These are phyloP conservation scores for Solanum hybrid DNA, from an alignment of 305 asterid genomes.

Conservation along the genomic window DNA sequence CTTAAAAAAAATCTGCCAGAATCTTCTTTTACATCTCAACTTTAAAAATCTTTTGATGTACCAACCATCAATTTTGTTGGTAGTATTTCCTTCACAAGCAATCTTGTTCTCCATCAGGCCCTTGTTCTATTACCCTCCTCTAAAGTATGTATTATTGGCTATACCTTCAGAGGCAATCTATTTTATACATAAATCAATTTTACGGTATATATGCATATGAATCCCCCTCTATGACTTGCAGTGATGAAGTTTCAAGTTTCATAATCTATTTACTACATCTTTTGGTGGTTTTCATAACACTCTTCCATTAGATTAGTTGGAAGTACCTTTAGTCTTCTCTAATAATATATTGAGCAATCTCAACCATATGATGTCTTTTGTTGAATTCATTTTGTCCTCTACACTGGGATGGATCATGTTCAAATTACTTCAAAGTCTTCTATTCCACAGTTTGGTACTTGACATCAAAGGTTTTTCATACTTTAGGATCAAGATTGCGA, in stretches of 20 bases:
- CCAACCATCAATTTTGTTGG: neutral
- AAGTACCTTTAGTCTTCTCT: neutral
- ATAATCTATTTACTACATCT: neutral
- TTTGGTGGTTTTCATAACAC: neutral
- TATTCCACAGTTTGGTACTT: too few relatives aligned
- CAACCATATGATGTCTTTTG: neutral
- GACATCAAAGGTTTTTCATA: too few relatives aligned
- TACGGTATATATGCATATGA: too few relatives aligned
- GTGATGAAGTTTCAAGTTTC: neutral
- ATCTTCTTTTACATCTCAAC: neutral
- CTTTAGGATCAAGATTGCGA: too few relatives aligned
- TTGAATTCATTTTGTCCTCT: neutral
- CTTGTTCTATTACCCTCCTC: neutral
- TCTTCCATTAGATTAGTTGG: neutral
- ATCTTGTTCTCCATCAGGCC: neutral
- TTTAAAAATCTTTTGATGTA: neutral
- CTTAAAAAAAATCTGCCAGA: neutral
- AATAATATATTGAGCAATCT: neutral
- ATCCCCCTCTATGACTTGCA: rapidly evolving
- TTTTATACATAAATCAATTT: neutral
- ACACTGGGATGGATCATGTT: neutral
- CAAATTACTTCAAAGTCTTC: neutral
- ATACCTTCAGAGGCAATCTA: neutral
- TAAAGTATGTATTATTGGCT: neutral
- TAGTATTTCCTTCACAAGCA: neutral